Evolutionary conservation across 2,329 filamentous ascomycete genomes (phyloP).

Genomic region (Sarocladiaceae sp.): DNA sequence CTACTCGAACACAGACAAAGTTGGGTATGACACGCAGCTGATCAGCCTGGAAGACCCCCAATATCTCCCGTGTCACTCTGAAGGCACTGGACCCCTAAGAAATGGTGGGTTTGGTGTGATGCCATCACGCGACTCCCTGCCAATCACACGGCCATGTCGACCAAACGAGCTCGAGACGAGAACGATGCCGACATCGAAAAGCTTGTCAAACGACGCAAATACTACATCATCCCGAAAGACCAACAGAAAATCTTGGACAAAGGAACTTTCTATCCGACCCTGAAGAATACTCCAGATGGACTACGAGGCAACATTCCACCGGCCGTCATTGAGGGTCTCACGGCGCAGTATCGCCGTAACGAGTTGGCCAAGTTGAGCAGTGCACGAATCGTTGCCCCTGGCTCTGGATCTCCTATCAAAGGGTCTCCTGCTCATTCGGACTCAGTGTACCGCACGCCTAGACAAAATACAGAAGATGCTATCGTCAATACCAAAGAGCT

Average conservation of each 20-base stretch:
- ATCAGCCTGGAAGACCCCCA: too few species aligned
- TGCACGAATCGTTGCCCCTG: too few species aligned
- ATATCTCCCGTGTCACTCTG: too few species aligned
- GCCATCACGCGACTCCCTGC: background rate
- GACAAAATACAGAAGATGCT: too few species aligned
- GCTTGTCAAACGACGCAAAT: conserved; percentile 11
- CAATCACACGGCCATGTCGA: background rate
- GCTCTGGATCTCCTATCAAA: too few species aligned
- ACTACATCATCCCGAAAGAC: conserved; percentile 30
- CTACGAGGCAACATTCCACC: background rate
- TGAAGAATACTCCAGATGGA: background rate
- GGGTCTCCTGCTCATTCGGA: too few species aligned
- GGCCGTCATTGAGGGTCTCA: background rate
- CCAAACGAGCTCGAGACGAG: background rate
- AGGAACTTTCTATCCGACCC: background rate
- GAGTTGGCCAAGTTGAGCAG: background rate
- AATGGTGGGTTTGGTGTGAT: background rate
- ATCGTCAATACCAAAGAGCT: too few species aligned
- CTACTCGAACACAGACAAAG: too few species aligned
- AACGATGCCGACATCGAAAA: background rate
- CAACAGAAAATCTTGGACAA: conserved; percentile 23
- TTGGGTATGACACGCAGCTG: too few species aligned
- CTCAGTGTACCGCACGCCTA: too few species aligned
- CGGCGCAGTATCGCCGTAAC: background rate
- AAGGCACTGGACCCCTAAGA: background rate